Base-by-base conservation (phyloP, 257 asterid species). In the Datura wrightii region DNA sequence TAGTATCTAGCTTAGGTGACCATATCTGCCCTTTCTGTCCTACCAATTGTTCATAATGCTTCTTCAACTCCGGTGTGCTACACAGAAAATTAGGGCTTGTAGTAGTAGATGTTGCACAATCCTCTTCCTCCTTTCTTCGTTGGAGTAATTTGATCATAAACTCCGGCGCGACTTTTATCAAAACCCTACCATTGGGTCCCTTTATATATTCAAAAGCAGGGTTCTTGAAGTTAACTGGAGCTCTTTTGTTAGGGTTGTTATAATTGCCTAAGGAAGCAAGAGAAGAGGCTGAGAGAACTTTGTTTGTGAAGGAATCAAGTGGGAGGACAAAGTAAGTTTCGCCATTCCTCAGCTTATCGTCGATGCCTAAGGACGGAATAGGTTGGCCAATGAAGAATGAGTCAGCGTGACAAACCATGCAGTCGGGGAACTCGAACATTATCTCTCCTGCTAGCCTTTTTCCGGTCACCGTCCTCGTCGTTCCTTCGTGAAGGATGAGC, bases 1-100 rank as follows among this genome's bases (percentile, higher is more conserved):
- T 95, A 1, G 98, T 94, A 87, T 95, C 98, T 13, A 95, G 86
- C 31, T 94, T 95, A 0, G 98, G 98, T 39, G 98, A 95, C 98
- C 98, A 95, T 13, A 83, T 37, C 84, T 92, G 94, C 56, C 91
- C 97, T 71, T 80, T 91, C 0, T 89, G 67, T 53, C 97, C 98
- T 14, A 95, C 97, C 82, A 95, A 81, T 81, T 92, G 93, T 54
- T 87, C 89, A 70, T 92, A 94, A 65, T 91, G 96, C 87, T 90
- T 92, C 91, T 89, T 89, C 92, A 95, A 84, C 91, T 95, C 98
- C 79, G 98, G 98, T 50, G 98, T 93, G 88, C 90, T 94, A 79
- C 98, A 95, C 41, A 95, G 42, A n/a, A 70, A 78, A 15, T 85
- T 71, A 5, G 37, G 41, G 48, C 31, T 6, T 18, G 53, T 7